Evolutionary conservation across 257 asterid species (phyloP).

Genomic region (Dorcoceras hygrometricum): DNA sequence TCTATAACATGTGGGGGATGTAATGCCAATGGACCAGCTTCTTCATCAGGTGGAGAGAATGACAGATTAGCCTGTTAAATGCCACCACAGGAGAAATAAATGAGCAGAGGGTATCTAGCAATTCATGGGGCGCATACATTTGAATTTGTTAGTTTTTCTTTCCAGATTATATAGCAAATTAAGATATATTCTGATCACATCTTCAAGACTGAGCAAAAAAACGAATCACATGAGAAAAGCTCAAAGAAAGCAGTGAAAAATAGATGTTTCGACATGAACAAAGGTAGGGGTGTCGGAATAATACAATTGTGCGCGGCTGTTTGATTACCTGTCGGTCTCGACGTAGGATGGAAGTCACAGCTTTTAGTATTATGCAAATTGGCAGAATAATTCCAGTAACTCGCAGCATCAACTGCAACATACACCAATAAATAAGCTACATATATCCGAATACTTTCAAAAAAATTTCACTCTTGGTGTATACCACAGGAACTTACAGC

Average conservation of each 20-base stretch:
- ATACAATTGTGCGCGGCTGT: not conserved
- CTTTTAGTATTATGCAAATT: constrained; percentile 73
- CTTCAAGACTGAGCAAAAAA: not conserved
- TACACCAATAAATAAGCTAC: constrained; percentile 21
- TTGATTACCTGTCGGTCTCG: constrained; percentile 50
- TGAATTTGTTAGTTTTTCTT: not conserved
- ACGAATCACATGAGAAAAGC: not conserved
- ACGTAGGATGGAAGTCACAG: constrained; percentile 55
- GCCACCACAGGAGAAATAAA: constrained; percentile 10
- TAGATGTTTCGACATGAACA: not conserved
- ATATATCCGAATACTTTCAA: not conserved
- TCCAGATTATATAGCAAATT: not conserved
- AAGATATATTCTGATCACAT: not conserved
- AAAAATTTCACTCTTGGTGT: not conserved
- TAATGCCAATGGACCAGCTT: constrained; percentile 35
- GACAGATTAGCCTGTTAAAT: constrained; percentile 40
- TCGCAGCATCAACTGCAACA: constrained; percentile 66
- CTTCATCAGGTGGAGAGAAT: constrained; percentile 48
- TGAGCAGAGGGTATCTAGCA: not conserved
- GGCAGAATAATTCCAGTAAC: constrained; percentile 75
- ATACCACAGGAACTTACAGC: constrained; percentile 49
- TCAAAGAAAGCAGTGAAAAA: not conserved
- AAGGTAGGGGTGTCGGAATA: not conserved
- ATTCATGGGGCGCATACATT: not conserved
- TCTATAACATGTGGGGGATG: constrained; percentile 29